These are phyloP conservation scores for Termitomyces heimii DNA, from an alignment of 768 basidiomycete species.

Conservation along the genomic window DNA sequence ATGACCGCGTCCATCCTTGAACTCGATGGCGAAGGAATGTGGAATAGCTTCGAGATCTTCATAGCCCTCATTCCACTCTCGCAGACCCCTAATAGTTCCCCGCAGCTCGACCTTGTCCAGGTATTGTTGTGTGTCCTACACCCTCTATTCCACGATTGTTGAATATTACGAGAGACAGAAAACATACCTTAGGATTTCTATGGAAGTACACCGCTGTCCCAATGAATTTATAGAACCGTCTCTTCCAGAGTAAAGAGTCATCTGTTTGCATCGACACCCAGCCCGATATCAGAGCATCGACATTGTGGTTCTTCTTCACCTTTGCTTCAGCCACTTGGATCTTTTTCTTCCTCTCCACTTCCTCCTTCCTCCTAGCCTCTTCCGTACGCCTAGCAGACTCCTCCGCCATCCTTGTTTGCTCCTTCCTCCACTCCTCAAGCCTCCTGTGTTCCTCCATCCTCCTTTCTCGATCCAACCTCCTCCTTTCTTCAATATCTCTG, in stretches of 20 bases:
- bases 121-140: conserved; percentile 31
- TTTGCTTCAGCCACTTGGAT: conserved; percentile 41
- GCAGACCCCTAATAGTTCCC: conserved; percentile 38
- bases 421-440: conserved; percentile 47
- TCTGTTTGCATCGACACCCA: conserved; percentile 59
- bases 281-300: conserved; percentile 35
- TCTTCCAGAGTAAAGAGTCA: conserved; percentile 52
- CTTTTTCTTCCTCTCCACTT: conserved; percentile 36
- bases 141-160: background rate
- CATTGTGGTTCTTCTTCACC: conserved; percentile 29
- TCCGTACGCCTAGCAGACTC: conserved; percentile 39
- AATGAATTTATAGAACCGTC: conserved; percentile 57
- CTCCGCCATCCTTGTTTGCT: conserved; percentile 38
- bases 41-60: conserved; percentile 63
- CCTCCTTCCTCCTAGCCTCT: conserved; percentile 33
- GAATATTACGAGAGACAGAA: background rate
- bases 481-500: conserved; percentile 41
- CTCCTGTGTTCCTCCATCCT: conserved; percentile 44
- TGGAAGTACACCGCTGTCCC: conserved; percentile 42
- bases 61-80: conserved; percentile 64
- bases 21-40: conserved; percentile 62
- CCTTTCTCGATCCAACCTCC: conserved; percentile 38
- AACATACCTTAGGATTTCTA: conserved; percentile 41
- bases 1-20: conserved; percentile 37
- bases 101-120: conserved; percentile 42